Evolutionary conservation across 2,329 filamentous ascomycete species (phyloP), one percentile per base, ranked within the genome.

Genomic region (Curvularia sp.): DNA sequence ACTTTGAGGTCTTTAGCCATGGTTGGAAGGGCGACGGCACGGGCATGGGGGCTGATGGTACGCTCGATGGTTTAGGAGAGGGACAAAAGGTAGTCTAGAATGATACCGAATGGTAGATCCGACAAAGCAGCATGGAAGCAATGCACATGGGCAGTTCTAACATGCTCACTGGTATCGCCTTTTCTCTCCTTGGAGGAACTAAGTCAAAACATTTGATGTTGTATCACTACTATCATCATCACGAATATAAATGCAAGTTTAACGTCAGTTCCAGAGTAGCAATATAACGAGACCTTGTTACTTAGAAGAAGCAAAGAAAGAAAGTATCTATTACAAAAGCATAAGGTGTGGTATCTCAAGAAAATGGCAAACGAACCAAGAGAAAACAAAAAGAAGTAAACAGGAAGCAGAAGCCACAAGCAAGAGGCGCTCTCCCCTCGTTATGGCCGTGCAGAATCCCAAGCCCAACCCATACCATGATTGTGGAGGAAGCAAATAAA

Each of bases 1-100:
- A 84, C 41, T 83, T 82, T 65, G 78, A 80, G 22, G 86, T 85
- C 0, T 88, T 88, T 66, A 86, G 83, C 60, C 85, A 88, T 60
- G 65, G 67, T 8, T 76, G 72, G 71, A 74, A 73, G 49, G 74
- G 74, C 1, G 73, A 76, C 56, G 72, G 73, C 35, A 71, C 62
- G 22, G 72, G 73, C 0, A 35, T 74, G 53, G 72, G 72, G 3
- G 69, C 70, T 0, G 74, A 76, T 61, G 68, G 63, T 18, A 59
- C 59, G 13, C 52, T 69, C 43, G 65, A 67, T 42, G 68, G 63
- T 1, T 43, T 63, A n/a, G 56, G 54, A 12, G 53, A 59, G n/a
- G 63, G 55, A 22, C 55, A 58, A n/a, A 66, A 65, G 46, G 56
- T 58, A 38, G 61, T 53, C 13, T 68, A 68, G 64, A 2, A 28